Evolutionary conservation across 139 green algal species (phyloP).

Genomic region (Penium margaritaceum): DNA sequence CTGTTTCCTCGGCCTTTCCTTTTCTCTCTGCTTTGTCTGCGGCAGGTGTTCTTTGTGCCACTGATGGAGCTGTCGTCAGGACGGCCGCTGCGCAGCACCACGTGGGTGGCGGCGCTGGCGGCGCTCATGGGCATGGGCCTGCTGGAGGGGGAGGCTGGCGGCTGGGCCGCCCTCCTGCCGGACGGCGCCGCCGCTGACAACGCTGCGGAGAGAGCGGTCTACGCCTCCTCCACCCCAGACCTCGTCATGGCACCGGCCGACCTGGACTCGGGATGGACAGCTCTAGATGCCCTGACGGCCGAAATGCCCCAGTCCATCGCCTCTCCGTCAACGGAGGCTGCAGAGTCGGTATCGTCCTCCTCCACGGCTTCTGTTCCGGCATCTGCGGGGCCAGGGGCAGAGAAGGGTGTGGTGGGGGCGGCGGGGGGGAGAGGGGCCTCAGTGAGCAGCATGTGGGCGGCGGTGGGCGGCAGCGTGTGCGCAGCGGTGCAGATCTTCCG

Average conservation of each 20-base stretch:
- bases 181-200: neutral
- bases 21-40: too few relatives aligned
- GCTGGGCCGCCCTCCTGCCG: too few relatives aligned
- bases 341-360: slow-evolving; percentile 7
- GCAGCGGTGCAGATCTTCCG: slow-evolving; percentile 38
- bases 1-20: too few relatives aligned
- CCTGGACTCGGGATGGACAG: too few relatives aligned
- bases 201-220: neutral
- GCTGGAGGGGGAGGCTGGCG: too few relatives aligned
- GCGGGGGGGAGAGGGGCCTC: too few relatives aligned
- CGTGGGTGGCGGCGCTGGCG: neutral
- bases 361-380: neutral
- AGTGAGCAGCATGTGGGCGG: neutral
- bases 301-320: too few relatives aligned
- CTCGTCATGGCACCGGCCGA: too few relatives aligned
- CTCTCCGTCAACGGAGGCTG: too few relatives aligned
- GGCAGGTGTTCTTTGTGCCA: neutral
- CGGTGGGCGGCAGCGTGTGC: neutral
- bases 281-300: neutral
- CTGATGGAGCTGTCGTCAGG: slow-evolving; percentile 1
- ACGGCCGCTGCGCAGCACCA: neutral
- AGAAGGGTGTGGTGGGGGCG: too few relatives aligned
- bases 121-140: neutral
- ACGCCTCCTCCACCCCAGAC: too few relatives aligned
- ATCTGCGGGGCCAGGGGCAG: too few relatives aligned